phyloP scores from a whole-genome alignment of 148 eudicot species.

The Cornus florida region DNA sequence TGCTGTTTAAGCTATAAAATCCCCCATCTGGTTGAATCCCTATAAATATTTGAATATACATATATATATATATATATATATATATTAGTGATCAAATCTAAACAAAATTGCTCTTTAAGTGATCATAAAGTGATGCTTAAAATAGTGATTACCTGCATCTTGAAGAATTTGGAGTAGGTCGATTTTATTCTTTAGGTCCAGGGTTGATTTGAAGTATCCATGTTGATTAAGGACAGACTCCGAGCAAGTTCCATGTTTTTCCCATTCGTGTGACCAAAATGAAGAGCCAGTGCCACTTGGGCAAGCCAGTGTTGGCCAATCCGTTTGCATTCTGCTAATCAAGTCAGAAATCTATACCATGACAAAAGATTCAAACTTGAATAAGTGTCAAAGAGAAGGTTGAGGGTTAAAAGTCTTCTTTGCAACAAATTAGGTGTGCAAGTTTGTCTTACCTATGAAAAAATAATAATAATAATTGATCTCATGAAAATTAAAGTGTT shows the following conservation, averaged over 20 bases:
- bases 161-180: constrained; percentile 37
- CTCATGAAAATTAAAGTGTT: too few species aligned
- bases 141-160: constrained; percentile 29
- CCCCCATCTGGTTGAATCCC: constrained; percentile 63
- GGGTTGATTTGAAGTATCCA: constrained; percentile 41
- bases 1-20: constrained; percentile 54
- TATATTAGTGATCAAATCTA: too few species aligned
- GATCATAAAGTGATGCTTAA: too few species aligned
- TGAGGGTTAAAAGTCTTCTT: too few species aligned
- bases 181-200: constrained; percentile 32
- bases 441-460: too few species aligned
- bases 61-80: too few species aligned
- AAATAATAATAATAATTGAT: too few species aligned
- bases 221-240: constrained; percentile 48
- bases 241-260: constrained; percentile 59
- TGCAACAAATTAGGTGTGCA: too few species aligned
- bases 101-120: too few species aligned
- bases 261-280: constrained; percentile 69
- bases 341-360: constrained; percentile 29
- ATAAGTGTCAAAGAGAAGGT: neutral
- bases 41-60: too few species aligned
- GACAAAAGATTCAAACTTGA: neutral
- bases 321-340: constrained; percentile 42
- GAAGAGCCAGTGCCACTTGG: constrained; percentile 41
- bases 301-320: constrained; percentile 68